These are phyloP conservation scores for Volvariella surrecta DNA, from an alignment of 1,284 basidiomycete species.

Conservation along the genomic window DNA sequence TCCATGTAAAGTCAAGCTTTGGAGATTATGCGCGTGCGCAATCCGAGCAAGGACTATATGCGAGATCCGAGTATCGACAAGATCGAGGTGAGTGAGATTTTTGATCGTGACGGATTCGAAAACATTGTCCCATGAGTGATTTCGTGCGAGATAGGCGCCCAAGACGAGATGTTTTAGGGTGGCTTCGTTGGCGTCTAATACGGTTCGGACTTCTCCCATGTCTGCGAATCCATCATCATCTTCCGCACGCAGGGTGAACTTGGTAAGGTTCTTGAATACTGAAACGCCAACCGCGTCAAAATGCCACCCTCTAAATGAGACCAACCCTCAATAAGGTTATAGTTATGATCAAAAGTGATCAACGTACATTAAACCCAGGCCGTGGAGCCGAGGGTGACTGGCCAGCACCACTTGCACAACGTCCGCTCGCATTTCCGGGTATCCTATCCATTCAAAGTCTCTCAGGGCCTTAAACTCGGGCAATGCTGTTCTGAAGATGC, in stretches of 20 bases:
- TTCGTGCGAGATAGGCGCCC: slow-evolving; percentile 52
- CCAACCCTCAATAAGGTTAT: slow-evolving; percentile 1
- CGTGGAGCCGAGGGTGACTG: slow-evolving; percentile 41
- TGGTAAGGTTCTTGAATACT: slow-evolving; percentile 46
- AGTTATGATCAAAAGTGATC: not conserved
- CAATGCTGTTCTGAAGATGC: slow-evolving; percentile 50
- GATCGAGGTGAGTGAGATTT: slow-evolving; percentile 56
- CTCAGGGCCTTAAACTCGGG: slow-evolving; percentile 49
- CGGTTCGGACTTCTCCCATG: slow-evolving; percentile 56
- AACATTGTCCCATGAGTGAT: slow-evolving; percentile 56
- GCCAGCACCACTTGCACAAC: slow-evolving; percentile 48
- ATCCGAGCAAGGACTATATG: slow-evolving; percentile 53
- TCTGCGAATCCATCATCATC: slow-evolving; percentile 62
- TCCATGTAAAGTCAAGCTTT: slow-evolving; percentile 54
- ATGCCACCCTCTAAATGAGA: slow-evolving; percentile 46
- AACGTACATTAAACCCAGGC: slow-evolving; percentile 48
- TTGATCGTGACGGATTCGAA: slow-evolving; percentile 54
- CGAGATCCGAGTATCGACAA: slow-evolving; percentile 57
- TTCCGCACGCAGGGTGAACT: slow-evolving; percentile 58
- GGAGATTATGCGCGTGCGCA: slow-evolving; percentile 47
- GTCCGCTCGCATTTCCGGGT: slow-evolving; percentile 53
- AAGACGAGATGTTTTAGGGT: slow-evolving; percentile 56
- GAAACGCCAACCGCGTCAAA: slow-evolving; percentile 62
- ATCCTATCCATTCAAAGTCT: slow-evolving; percentile 67
- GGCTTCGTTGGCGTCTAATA: slow-evolving; percentile 47